Evolutionary conservation across 208 protist species (phyloP).

Genomic region (Trypanosoma cruzi): DNA sequence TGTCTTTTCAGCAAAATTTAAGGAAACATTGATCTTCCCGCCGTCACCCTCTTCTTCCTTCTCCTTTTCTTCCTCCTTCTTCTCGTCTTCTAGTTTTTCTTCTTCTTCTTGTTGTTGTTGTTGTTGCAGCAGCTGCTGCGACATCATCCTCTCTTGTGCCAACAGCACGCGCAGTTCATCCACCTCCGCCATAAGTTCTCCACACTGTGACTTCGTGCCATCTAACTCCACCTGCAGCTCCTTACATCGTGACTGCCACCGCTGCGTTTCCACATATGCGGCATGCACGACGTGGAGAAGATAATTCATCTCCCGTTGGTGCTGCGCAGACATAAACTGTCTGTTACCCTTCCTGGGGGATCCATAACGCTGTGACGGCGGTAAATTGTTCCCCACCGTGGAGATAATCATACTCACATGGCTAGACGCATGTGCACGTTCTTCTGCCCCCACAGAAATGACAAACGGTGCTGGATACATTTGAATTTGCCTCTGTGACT

Average conservation of each 20-base stretch:
- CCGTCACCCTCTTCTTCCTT: not conserved
- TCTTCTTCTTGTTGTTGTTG: too few species aligned
- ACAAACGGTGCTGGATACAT: not conserved
- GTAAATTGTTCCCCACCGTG: not conserved
- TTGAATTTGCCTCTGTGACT: too few species aligned
- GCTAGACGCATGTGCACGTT: not conserved
- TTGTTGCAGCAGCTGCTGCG: not conserved
- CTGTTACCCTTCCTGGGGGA: not conserved
- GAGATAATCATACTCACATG: not conserved
- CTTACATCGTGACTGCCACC: not conserved
- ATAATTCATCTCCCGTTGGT: conserved; percentile 2
- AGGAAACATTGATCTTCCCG: not conserved
- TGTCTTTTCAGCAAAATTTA: too few species aligned
- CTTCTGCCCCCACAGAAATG: not conserved
- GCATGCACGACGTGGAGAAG: conserved; percentile 10
- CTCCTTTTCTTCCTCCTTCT: conserved; percentile 1
- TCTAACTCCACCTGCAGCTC: conserved; percentile 1
- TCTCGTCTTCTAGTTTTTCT: not conserved
- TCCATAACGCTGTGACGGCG: not conserved
- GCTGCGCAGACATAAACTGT: not conserved
- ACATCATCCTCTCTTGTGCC: not conserved
- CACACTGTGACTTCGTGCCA: not conserved
- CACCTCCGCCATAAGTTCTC: not conserved
- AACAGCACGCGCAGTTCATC: too few species aligned
- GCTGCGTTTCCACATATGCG: not conserved